These are phyloP conservation scores for Cercospora sp. DNA, from an alignment of 2,329 filamentous ascomycete genomes.

Conservation along the genomic window DNA sequence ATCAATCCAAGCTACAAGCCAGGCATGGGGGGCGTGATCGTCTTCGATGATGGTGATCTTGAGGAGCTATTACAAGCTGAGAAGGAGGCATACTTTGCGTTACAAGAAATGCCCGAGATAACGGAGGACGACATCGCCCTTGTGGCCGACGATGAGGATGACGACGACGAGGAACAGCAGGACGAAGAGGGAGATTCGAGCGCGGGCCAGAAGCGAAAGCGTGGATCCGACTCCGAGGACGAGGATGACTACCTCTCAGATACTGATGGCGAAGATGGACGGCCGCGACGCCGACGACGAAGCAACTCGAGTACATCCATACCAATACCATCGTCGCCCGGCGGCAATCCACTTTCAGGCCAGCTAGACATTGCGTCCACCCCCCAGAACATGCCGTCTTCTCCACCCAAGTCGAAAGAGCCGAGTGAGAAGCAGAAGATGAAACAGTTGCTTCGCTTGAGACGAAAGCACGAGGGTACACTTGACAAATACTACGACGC, in stretches of 20 bases:
- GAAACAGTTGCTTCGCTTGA: slow-evolving; percentile 70
- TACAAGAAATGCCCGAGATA: slow-evolving; percentile 87
- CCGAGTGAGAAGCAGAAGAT: slow-evolving; percentile 72
- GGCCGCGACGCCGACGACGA: slow-evolving; percentile 75
- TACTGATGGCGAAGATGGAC: slow-evolving; percentile 63
- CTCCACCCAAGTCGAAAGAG: slow-evolving; percentile 59
- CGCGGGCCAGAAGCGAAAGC: slow-evolving; percentile 61
- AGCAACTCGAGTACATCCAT: slow-evolving; percentile 80
- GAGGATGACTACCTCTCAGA: slow-evolving; percentile 63
- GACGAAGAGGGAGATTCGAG: slow-evolving; percentile 33
- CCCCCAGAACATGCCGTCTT: slow-evolving; percentile 48
- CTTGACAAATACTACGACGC: slow-evolving; percentile 81
- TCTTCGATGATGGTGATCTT: slow-evolving; percentile 95
- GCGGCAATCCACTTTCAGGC: slow-evolving; percentile 34
- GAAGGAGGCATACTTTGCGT: slow-evolving; percentile 77
- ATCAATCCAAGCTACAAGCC: slow-evolving; percentile 71
- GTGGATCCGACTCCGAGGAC: slow-evolving; percentile 71
- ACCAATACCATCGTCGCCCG: slow-evolving; percentile 67
- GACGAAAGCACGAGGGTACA: slow-evolving; percentile 72
- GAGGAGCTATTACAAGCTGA: slow-evolving; percentile 75
- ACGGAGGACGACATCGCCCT: slow-evolving; percentile 70
- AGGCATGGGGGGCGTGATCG: slow-evolving; percentile 82
- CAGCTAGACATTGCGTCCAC: slow-evolving; percentile 36
- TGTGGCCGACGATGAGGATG: slow-evolving; percentile 55
- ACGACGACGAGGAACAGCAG: slow-evolving; percentile 39